Conservation (phyloP, 1,139 yeast genomes). For the Candida sojae region DNA sequence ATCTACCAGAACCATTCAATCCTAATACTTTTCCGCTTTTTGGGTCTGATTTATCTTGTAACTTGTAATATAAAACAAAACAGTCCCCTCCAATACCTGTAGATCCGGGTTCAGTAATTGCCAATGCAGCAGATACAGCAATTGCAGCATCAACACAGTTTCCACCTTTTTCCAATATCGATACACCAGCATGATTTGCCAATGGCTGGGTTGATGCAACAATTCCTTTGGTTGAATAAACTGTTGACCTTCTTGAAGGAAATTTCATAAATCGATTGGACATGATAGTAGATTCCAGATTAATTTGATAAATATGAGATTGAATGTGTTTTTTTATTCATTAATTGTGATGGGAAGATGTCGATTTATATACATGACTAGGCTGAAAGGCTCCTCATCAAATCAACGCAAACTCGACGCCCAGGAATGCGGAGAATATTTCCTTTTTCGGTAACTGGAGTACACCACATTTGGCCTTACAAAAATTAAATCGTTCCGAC, state of each 20-base stretch:
- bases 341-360: neutral
- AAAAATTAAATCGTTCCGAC: neutral
- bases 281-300: neutral
- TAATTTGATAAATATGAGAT: no score
- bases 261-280: constrained; percentile 28
- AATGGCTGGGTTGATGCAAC: constrained; percentile 77
- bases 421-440: neutral
- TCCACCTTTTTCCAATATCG: constrained; percentile 69
- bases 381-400: no score
- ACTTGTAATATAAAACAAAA: constrained; percentile 63
- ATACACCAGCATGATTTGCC: constrained; percentile 75
- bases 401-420: no score
- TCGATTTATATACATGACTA: neutral
- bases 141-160: constrained; percentile 83
- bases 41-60: constrained; percentile 30
- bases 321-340: neutral
- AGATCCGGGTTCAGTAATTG: constrained; percentile 73
- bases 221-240: constrained; percentile 72
- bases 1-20: constrained; percentile 75
- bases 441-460: neutral
- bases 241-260: constrained; percentile 72
- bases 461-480: neutral
- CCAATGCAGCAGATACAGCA: constrained; percentile 74
- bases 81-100: constrained; percentile 88
- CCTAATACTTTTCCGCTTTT: constrained; percentile 51